Percentiles rank a stretch among this genome's conserved stretches.
Evolutionary conservation across 495 filamentous ascomycete genomes (phyloP).

Genomic region (Emericellopsis terricola): DNA sequence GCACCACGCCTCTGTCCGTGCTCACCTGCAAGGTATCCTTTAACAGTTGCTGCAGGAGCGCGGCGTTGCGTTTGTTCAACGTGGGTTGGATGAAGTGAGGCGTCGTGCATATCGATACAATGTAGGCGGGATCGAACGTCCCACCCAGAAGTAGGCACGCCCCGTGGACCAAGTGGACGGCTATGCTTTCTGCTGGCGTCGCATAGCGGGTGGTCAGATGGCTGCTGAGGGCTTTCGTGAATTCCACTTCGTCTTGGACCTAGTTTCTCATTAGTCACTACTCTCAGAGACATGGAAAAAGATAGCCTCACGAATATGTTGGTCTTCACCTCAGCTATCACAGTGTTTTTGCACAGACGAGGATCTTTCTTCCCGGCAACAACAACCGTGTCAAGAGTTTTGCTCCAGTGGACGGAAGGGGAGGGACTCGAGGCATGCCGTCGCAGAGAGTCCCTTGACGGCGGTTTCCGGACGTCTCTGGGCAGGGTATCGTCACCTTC

Average conservation of each 20-base stretch:
- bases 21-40: slow-evolving; percentile 46
- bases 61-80: slow-evolving; percentile 68
- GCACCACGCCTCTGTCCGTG: slow-evolving; percentile 44
- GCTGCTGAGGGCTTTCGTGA: slow-evolving; percentile 51
- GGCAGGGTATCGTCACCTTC: no score
- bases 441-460: no score
- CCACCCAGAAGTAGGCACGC: slow-evolving; percentile 58
- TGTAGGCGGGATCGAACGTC: slow-evolving; percentile 61
- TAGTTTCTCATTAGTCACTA: slow-evolving; percentile 13
- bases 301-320: slow-evolving; percentile 51
- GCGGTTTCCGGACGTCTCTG: no score
- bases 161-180: slow-evolving; percentile 57
- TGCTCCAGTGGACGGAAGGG: no score
- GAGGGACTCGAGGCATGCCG: no score
- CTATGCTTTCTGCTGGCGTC: slow-evolving; percentile 48
- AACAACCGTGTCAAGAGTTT: no score
- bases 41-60: slow-evolving; percentile 52
- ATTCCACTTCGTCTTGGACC: slow-evolving; percentile 48
- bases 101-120: slow-evolving; percentile 58
- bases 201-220: slow-evolving; percentile 57
- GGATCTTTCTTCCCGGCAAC: no score
- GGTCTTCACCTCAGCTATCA: slow-evolving; percentile 69
- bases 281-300: not conserved
- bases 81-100: slow-evolving; percentile 48
- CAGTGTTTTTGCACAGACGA: slow-evolving; percentile 40